Evolutionary conservation across 2,329 filamentous ascomycete genomes (phyloP), one percentile per base, ranked within the genome.

Genomic region (Paramyrothecium sp.): DNA sequence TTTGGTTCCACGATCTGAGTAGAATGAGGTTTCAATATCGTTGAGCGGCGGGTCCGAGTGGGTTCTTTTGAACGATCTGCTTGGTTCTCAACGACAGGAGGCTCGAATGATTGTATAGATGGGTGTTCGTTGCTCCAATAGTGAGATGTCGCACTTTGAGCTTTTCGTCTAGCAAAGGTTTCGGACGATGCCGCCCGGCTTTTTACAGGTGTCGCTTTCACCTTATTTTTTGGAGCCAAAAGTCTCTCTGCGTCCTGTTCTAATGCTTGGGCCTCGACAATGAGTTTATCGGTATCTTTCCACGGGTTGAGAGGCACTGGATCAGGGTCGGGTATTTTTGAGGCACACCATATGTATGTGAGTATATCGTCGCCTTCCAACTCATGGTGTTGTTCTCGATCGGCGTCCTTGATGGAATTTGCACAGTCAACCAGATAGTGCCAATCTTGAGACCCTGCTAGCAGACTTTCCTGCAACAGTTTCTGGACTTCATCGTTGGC

Each of bases 281-380:
- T 74, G 20, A 74, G 61, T 23, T 69, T 65, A 55, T 76, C 74
- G 3, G 74, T 76, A 51, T 69, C 61, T 26, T 59, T 64, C 74
- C 74, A 76, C 51, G 53, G 19, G 13, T 55, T 48, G 20, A 56
- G 26, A 17, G 60, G 59, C 5, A 61, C 54, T 22, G 67, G 53
- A 44, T 17, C n/a, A 16, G 38, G 13, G 13, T 16, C 13, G n/a
- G 38, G n/a, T 17, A 16, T 44, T 16, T 19, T 44, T 7, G 38
- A 16, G 23, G 69, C 65, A 12, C 61, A 55, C 60, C 65, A 68
- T 30, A 75, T 56, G 56, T 69, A 73, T 19, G 67, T 62, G 22
- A 74, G 65, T 5, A 74, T 44, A 58, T 76, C 74, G 55, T 65
- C 63, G 3, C 68, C 71, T 20, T 75, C 66, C 11, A 73, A 63